Evolutionary conservation across 164 flowering plant species (phyloP), one percentile per base, ranked within the genome.

Genomic region (Euptelea pleiosperma): DNA sequence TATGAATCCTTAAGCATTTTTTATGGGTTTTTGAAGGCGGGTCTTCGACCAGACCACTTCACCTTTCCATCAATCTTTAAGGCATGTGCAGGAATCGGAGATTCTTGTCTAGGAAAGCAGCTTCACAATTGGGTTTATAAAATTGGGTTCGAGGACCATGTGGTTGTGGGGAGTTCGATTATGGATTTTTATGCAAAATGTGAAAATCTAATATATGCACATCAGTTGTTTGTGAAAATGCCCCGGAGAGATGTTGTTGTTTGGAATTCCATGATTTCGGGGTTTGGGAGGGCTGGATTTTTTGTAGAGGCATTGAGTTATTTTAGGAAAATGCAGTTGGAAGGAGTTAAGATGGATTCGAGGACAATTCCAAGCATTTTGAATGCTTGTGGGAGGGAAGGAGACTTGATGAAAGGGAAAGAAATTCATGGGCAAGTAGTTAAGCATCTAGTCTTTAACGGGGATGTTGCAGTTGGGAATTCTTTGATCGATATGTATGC

Each of bases 201-300:
- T 64, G 84, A 70, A 29, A 37, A 57, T 25, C 12, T 75, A 24
- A 15, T 21, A 3, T 75, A 74, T 54, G 81, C 89, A 1, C 44
- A 56, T 55, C 31, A 56, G n/a, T 16, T 75, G 53, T 81, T 84
- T 53, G 53, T 12, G 33, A 51, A 44, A n/a, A 62, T 79, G 73
- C 9, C 61, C 0, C 48, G 25, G 2, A 69, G 63, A 36, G 86
- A 84, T 54, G 61, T 68, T 15, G 76, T 68, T 22, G 71, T 58
- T 36, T 81, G 89, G 86, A 81, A 81, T 65, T 58, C 69, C 4
- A 76, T 84, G 82, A 79, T 82, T 63, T 70, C 75, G 1, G 80
- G 81, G 55, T 63, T 76, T 47, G 74, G 62, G 0, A 78, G 65
- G 58, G 75, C 68, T 53, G 84, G 81, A 9, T 60, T 67, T 35